A percentile compares a stretch with the other conserved stretches of the same genome.
Evolutionary conservation across 805 yeast genomes (phyloP).

Genomic region (Saccharomyces eubayanus): DNA sequence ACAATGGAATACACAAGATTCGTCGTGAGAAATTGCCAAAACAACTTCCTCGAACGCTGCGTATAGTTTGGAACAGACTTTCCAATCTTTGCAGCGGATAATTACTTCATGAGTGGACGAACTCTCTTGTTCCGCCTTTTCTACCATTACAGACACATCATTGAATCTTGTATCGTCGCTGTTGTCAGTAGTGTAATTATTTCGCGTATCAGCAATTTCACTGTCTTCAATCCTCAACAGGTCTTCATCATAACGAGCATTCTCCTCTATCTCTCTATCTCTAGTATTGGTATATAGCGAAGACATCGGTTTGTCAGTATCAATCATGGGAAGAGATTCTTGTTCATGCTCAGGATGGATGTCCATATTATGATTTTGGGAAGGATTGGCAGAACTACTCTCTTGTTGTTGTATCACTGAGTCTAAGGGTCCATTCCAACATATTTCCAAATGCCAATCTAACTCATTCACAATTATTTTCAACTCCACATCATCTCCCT

Average conservation of each 20-base stretch:
- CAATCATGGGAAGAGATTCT: not conserved
- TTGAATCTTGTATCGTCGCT: slow-evolving; percentile 3
- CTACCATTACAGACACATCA: slow-evolving; percentile 18
- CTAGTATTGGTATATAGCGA: not conserved
- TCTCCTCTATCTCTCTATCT: not conserved
- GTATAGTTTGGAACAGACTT: slow-evolving; percentile 50
- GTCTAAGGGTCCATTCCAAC: slow-evolving; percentile 31
- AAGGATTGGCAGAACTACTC: not conserved
- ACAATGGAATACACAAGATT: slow-evolving; percentile 59
- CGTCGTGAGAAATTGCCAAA: slow-evolving; percentile 47
- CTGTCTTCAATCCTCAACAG: slow-evolving; percentile 20
- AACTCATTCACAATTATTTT: slow-evolving; percentile 25
- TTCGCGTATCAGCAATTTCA: slow-evolving; percentile 5
- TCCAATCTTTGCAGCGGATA: slow-evolving; percentile 60
- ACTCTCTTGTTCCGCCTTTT: slow-evolving; percentile 17
- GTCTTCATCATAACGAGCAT: slow-evolving; percentile 4
- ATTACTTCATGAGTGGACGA: slow-evolving; percentile 34
- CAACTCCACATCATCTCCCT: slow-evolving; percentile 8
- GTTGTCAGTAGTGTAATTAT: not conserved
- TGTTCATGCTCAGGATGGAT: not conserved
- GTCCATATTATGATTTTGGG: not conserved
- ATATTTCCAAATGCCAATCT: slow-evolving; percentile 28
- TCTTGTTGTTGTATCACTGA: slow-evolving; percentile 11
- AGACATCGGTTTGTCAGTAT: not conserved
- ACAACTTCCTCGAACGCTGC: slow-evolving; percentile 55